Evolutionary conservation across 257 asterid genomes (phyloP).

Genomic region (Mitragyna speciosa): DNA sequence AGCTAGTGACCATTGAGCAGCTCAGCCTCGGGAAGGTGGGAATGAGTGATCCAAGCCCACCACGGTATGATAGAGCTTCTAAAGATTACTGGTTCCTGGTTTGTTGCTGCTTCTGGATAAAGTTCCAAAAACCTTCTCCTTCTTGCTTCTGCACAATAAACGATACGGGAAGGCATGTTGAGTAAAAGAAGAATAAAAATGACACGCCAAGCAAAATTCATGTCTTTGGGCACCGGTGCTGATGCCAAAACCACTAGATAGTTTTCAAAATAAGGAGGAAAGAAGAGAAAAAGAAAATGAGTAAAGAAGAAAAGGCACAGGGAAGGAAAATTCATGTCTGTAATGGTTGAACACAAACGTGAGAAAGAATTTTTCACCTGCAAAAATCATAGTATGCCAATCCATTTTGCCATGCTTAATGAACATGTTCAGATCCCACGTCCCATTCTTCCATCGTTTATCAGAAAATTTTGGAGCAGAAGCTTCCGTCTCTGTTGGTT

Average conservation of each 20-base stretch:
- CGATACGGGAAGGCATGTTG: not conserved
- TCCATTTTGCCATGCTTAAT: constrained; percentile 63
- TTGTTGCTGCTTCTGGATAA: constrained; percentile 59
- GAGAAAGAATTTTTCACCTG: constrained; percentile 33
- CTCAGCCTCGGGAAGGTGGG: constrained; percentile 75
- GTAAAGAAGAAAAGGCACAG: not conserved
- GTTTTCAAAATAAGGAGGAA: too few relatives aligned
- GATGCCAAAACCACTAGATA: too few relatives aligned
- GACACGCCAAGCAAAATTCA: too few relatives aligned
- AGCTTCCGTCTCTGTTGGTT: constrained; percentile 11
- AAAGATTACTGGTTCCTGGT: constrained; percentile 58
- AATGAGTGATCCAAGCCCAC: constrained; percentile 76
- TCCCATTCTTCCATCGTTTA: constrained; percentile 63
- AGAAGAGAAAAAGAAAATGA: not conserved
- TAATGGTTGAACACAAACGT: not conserved
- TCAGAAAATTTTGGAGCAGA: constrained; percentile 37
- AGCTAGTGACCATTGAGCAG: constrained; percentile 45
- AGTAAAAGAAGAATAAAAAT: not conserved
- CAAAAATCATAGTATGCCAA: constrained; percentile 66
- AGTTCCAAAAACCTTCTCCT: constrained; percentile 60
- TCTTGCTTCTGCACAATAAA: constrained; percentile 44
- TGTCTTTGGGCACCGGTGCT: too few relatives aligned
- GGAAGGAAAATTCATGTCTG: not conserved
- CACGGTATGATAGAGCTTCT: constrained; percentile 63
- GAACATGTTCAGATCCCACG: constrained; percentile 76